Evolutionary conservation across 495 filamentous ascomycete genomes (phyloP).

Genomic region (Penicillium paxilli): DNA sequence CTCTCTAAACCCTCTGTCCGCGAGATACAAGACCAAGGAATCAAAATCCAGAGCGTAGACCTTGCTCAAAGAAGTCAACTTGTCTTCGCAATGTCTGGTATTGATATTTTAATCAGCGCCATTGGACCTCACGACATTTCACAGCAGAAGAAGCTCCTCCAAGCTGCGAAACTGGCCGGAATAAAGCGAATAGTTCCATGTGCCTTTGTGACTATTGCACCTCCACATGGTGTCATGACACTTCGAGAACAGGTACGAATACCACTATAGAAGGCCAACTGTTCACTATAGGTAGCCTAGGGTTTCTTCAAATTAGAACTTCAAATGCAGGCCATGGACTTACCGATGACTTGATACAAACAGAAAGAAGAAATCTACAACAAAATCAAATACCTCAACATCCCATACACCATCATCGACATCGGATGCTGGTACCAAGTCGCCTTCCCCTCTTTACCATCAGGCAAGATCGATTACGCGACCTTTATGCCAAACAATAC

Average conservation of each 20-base stretch:
- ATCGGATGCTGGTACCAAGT: slow-evolving; percentile 48
- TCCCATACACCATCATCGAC: slow-evolving; percentile 51
- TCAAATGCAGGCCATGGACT: no score
- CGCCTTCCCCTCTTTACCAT: slow-evolving; percentile 31
- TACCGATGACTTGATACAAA: no score
- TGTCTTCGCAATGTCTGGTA: neutral
- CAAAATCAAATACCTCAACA: slow-evolving; percentile 1
- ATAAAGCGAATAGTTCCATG: neutral
- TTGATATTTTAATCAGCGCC: neutral
- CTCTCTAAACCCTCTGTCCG: neutral
- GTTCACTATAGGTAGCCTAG: no score
- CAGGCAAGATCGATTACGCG: slow-evolving; percentile 36
- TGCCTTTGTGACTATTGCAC: neutral
- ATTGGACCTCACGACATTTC: neutral
- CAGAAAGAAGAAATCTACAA: no score
- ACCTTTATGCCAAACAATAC: slow-evolving; percentile 4
- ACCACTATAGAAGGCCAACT: no score
- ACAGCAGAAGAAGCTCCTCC: neutral
- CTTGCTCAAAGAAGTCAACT: neutral
- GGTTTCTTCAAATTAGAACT: no score
- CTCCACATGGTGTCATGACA: neutral
- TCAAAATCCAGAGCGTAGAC: neutral
- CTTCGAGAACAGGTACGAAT: neutral
- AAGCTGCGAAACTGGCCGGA: neutral
- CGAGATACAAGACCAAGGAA: neutral